phyloP scores from a whole-genome alignment of 768 basidiomycete species.

The Suillus brevipes region DNA sequence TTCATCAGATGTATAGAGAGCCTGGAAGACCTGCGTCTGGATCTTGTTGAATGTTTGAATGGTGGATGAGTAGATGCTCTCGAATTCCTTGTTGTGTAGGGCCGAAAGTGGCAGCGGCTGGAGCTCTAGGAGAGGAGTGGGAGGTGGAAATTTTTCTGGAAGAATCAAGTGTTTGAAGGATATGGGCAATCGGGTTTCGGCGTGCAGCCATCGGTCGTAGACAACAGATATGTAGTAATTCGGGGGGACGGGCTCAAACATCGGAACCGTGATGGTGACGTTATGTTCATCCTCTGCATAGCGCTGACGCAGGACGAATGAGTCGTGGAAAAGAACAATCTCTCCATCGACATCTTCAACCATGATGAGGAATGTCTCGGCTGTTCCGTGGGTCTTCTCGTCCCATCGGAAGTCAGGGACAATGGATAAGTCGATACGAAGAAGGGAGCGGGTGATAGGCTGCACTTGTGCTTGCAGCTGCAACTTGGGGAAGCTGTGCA shows the following conservation, averaged over 20 bases:
- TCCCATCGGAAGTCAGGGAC: conserved; percentile 99
- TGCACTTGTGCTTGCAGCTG: conserved; percentile 96
- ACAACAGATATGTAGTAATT: conserved; percentile 97
- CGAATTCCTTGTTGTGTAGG: conserved; percentile 91
- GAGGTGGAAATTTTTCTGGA: conserved; percentile 93
- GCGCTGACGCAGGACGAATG: conserved; percentile 86
- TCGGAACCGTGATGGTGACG: conserved; percentile 91
- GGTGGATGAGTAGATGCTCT: conserved; percentile 77
- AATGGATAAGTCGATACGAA: conserved; percentile 91
- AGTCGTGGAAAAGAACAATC: conserved; percentile 92
- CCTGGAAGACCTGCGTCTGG: conserved; percentile 98
- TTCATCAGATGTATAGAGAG: conserved; percentile 93
- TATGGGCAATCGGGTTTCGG: conserved; percentile 91
- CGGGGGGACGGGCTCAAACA: conserved; percentile 96
- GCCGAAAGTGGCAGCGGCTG: conserved; percentile 88
- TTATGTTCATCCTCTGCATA: conserved; percentile 95
- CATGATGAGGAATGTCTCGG: conserved; percentile 90
- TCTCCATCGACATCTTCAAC: conserved; percentile 99
- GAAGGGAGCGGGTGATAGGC: conserved; percentile 90
- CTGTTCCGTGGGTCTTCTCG: conserved; percentile 84
- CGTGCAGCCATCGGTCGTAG: conserved; percentile 94
- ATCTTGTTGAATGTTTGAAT: conserved; percentile 97
- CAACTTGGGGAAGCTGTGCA: conserved; percentile 95
- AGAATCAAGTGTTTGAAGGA: conserved; percentile 98
- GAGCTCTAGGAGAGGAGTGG: conserved; percentile 90